Base-by-base conservation (phyloP, 768 basidiomycete genomes). In the Nidula microcarpa region DNA sequence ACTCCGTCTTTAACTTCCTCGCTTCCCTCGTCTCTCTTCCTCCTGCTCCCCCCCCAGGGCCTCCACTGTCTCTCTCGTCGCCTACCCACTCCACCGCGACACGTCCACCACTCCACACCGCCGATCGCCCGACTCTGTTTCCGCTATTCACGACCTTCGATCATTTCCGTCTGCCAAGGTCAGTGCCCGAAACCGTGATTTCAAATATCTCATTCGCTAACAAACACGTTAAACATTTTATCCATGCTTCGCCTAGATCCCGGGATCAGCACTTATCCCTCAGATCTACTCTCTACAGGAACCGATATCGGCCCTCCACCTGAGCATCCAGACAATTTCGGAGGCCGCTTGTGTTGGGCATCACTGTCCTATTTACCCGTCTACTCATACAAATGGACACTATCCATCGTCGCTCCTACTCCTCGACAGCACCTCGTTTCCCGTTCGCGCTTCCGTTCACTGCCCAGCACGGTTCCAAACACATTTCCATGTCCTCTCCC, bases 401-500 rank as follows among this genome's bases (percentile, higher is more conserved):
- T 46, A 37, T 58, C 30, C 57, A 54, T 18, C 55, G 54, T 18
- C 47, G 43, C 49, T 45, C 33, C 57, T 52, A 53, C 50, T 36
- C 51, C 23, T 55, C 50, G 45, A 55, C 43, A 18, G 47, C 54
- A 7, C 51, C 49, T 16, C 43, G 16, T 54, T 44, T 54, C 50
- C 56, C 46, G 50, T 53, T 43, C 45, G 7, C 53, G 36, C 53
- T 54, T 44, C 43, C 53, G 36, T 46, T 34, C 33, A 41, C 17
- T 23, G 23, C 23, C 45, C 11, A 16, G 11, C 10, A 16, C 30
- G 11, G 10, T 9, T 34, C 23, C 2, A 33, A 33, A 14, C 33
- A 8, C 14, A 14, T 32, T 23, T 49, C 32, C 47, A 68, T 68
- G 66, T 32, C 62, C 18, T 63, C 65, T 39, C 65, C 65, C 50